Percentiles rank a stretch among this genome's conserved stretches.
These are phyloP conservation scores for Bassia scoparia DNA, from an alignment of 148 eudicot species.

Conservation along the genomic window DNA sequence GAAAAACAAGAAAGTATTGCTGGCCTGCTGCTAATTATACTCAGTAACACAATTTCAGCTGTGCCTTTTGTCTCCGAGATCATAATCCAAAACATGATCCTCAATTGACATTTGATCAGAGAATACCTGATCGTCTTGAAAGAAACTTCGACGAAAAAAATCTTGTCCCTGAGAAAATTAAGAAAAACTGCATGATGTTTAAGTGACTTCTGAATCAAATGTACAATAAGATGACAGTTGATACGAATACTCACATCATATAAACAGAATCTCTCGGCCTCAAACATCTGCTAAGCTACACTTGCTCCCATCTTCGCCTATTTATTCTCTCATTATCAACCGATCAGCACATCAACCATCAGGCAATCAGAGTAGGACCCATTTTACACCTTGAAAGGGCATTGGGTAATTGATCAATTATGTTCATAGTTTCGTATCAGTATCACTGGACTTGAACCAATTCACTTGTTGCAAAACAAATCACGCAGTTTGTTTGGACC, in stretches of 20 bases:
- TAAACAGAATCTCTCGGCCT: too few relatives aligned
- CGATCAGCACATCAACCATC: conserved; percentile 48
- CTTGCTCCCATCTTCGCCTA: conserved; percentile 51
- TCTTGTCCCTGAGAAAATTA: conserved; percentile 8
- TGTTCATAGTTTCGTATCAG: conserved; percentile 6
- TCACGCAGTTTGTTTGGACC: neutral
- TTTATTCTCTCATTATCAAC: conserved; percentile 29
- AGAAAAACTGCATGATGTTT: neutral
- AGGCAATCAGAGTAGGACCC: conserved; percentile 40
- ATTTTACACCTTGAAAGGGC: conserved; percentile 33
- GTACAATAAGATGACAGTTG: neutral
- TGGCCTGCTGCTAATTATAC: neutral
- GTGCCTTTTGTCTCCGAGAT: neutral
- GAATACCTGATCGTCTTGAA: neutral
- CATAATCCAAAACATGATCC: neutral
- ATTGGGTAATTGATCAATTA: conserved; percentile 35
- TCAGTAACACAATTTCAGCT: neutral
- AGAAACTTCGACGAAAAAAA: neutral
- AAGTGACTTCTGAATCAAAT: neutral
- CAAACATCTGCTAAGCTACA: conserved; percentile 54
- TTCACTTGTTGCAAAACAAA: conserved; percentile 26
- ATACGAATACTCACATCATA: neutral
- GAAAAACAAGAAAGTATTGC: neutral
- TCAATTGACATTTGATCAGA: neutral
- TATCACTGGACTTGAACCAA: conserved; percentile 43